phyloP scores from a whole-genome alignment of 2,329 filamentous ascomycete genomes.

The Hymenoscyphus scutula region DNA sequence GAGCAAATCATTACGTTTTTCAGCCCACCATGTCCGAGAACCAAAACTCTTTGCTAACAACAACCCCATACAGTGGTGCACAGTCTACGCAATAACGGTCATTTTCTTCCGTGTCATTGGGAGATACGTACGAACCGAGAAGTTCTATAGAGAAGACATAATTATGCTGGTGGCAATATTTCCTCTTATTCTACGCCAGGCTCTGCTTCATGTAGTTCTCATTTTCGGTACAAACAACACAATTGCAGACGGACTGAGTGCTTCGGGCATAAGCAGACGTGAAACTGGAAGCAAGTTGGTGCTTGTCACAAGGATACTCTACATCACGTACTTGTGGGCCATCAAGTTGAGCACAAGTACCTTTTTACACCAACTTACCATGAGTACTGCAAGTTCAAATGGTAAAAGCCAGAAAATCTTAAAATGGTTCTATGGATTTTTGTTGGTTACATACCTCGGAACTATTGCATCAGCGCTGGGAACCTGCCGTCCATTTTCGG shows the following conservation, averaged over 20 bases:
- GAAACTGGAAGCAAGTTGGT: conserved; percentile 78
- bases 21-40: neutral
- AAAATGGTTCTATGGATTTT: conserved; percentile 68
- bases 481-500: conserved; percentile 73
- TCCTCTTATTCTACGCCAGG: conserved; percentile 81
- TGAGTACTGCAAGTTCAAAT: conserved; percentile 68
- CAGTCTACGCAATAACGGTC: conserved; percentile 74
- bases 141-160: conserved; percentile 82
- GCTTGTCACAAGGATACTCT: conserved; percentile 76
- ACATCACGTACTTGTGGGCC: conserved; percentile 86
- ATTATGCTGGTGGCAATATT: conserved; percentile 77
- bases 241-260: conserved; percentile 51
- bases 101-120: conserved; percentile 77
- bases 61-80: conserved; percentile 60
- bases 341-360: conserved; percentile 86
- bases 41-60: neutral
- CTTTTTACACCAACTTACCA: conserved; percentile 82
- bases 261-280: conserved; percentile 58
- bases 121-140: conserved; percentile 81
- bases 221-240: conserved; percentile 91
- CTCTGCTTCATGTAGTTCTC: conserved; percentile 77
- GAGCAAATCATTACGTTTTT: neutral
- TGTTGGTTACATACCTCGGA: conserved; percentile 72
- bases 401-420: conserved; percentile 66
- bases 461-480: conserved; percentile 75